Conservation (phyloP, 371 early-diverging fungal species). For the Mortierella sp. region DNA sequence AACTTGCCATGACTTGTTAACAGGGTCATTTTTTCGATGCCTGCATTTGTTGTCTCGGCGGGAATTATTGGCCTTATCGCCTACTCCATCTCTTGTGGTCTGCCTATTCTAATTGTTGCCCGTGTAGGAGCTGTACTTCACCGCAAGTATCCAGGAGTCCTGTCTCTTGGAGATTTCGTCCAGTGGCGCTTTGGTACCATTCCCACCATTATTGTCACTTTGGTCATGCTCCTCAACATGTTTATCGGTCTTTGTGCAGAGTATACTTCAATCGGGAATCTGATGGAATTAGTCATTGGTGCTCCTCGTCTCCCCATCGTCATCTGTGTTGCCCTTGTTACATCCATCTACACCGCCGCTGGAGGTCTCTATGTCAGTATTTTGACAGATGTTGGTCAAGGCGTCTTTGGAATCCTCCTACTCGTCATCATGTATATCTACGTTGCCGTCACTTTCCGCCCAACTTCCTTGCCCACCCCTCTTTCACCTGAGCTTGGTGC, state of each 20-base stretch:
- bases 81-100: slow-evolving; percentile 66
- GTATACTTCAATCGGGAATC: slow-evolving; percentile 67
- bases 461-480: slow-evolving; percentile 57
- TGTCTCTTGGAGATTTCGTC: slow-evolving; percentile 63
- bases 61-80: slow-evolving; percentile 67
- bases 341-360: slow-evolving; percentile 67
- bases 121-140: slow-evolving; percentile 62
- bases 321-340: slow-evolving; percentile 64
- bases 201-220: slow-evolving; percentile 59
- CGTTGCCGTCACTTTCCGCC: slow-evolving; percentile 67
- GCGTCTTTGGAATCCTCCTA: slow-evolving; percentile 60
- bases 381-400: slow-evolving; percentile 70
- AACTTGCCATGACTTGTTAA: neutral
- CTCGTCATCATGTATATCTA: slow-evolving; percentile 60
- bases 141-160: slow-evolving; percentile 59
- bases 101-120: slow-evolving; percentile 68
- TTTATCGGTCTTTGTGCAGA: slow-evolving; percentile 61
- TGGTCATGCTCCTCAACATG: slow-evolving; percentile 67
- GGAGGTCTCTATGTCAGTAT: slow-evolving; percentile 74
- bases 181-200: slow-evolving; percentile 62
- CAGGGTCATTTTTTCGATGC: slow-evolving; percentile 56
- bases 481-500: slow-evolving; percentile 60
- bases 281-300: slow-evolving; percentile 64
- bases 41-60: slow-evolving; percentile 58
- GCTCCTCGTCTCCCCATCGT: slow-evolving; percentile 61